Evolutionary conservation across 345 rosid species (phyloP).

Genomic region (Citrus sinensis): DVS_A1.0 CM039161.1:6419501-6420000

Average conservation of each 20-base stretch:
- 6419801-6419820: too few relatives aligned
- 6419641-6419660: not conserved
- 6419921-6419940: too few relatives aligned
- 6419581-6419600: not conserved
- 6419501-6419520: not conserved
- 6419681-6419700: not conserved
- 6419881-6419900: too few relatives aligned
- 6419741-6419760: not conserved
- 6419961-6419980: too few relatives aligned
- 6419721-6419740: not conserved
- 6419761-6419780: too few relatives aligned
- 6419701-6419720: not conserved
- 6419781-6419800: too few relatives aligned
- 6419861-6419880: too few relatives aligned
- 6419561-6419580: not conserved
- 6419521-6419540: not conserved
- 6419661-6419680: not conserved
- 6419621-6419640: not conserved
- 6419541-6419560: not conserved
- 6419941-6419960: too few relatives aligned
- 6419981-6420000: too few relatives aligned
- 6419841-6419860: too few relatives aligned
- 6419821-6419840: too few relatives aligned
- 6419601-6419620: not conserved
- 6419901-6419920: too few relatives aligned